Evolutionary conservation across 805 yeast species (phyloP), one percentile per base, ranked within the genome.

Genomic region (Myxozyma udenii): DNA sequence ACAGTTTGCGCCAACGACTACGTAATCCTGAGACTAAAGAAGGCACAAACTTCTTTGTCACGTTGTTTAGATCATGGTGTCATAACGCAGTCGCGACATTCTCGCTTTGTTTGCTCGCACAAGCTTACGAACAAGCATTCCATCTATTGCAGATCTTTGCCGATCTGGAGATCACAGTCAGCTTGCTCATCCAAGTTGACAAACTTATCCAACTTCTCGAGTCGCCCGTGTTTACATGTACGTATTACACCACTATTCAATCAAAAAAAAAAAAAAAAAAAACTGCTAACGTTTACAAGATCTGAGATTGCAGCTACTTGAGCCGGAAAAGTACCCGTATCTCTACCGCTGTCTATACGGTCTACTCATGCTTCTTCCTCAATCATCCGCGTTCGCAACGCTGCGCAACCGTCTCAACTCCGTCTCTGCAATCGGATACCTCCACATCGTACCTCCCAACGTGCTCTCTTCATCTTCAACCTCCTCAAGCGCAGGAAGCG

Each of bases 331-430:
- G 57, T 78, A 85, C 64, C 95, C 95, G 0, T 85, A 78, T 62
- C 71, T 93, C 30, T 87, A 84, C 74, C 87, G 88, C 65, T 86
- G 96, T 47, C 75, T 93, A 26, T 93, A 88, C 66, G 98, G 98
- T 1, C 77, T 93, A 26, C 72, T 93, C 53, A 93, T 93, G 98
- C 75, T 93, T 3, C 69, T 93, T 44, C 98, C 98, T 0, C 98
- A 93, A 66, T 87, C 96, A 0, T 78, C 87, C 11, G 95, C 98
- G 0, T 93, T 87, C 66, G 81, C 78, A n/a, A 80, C 86, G 0
- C 74, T 93, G 58, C 84, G 84, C 58, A 86, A 84, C 62, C 75
- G 98, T 53, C 73, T 93, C 45, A 78, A 78, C 44, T 74, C 86
- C 33, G 77, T 85, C 19, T 63, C 71, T 4, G 64, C 68, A 2